Evolutionary conservation across 345 rosid genomes (phyloP).

Genomic region (Erysimum cheiranthoides): DNA sequence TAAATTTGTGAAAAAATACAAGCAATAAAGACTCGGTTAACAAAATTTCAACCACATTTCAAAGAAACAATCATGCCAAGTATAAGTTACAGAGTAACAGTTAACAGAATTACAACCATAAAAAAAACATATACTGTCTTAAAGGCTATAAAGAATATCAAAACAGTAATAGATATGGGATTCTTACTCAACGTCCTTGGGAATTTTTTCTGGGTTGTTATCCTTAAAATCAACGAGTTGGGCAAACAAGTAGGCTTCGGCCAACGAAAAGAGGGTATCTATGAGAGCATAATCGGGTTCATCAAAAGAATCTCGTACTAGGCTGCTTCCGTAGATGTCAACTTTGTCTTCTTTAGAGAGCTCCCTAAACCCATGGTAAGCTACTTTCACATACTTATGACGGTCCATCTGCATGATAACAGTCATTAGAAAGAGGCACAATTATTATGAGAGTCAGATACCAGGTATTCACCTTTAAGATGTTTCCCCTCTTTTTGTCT

Average conservation of each 20-base stretch:
- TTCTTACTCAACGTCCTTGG: slow-evolving; percentile 71
- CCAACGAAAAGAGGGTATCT: slow-evolving; percentile 94
- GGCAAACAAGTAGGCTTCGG: slow-evolving; percentile 95
- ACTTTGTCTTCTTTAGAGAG: slow-evolving; percentile 93
- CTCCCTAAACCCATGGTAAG: slow-evolving; percentile 95
- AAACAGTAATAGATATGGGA: slow-evolving; percentile 12
- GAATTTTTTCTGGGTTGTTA: slow-evolving; percentile 71
- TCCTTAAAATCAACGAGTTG: slow-evolving; percentile 95
- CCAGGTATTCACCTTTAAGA: slow-evolving; percentile 68
- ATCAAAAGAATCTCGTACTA: slow-evolving; percentile 86
- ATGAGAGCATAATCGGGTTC: slow-evolving; percentile 97
- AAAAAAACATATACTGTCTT: neutral
- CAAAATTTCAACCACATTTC: neutral
- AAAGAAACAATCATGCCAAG: neutral
- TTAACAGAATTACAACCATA: neutral
- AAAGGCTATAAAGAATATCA: neutral
- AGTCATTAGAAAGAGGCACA: slow-evolving; percentile 9
- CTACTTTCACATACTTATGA: slow-evolving; percentile 96
- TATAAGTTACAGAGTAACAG: neutral
- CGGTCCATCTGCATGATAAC: slow-evolving; percentile 83
- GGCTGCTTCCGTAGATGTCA: slow-evolving; percentile 79
- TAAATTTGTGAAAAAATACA: neutral
- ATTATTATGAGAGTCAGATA: neutral
- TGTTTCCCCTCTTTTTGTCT: slow-evolving; percentile 97
- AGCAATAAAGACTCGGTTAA: neutral